phyloP scores from a whole-genome alignment of 228 moss, liverwort and hornwort genomes.

The Sphagnum fallax region DNA sequence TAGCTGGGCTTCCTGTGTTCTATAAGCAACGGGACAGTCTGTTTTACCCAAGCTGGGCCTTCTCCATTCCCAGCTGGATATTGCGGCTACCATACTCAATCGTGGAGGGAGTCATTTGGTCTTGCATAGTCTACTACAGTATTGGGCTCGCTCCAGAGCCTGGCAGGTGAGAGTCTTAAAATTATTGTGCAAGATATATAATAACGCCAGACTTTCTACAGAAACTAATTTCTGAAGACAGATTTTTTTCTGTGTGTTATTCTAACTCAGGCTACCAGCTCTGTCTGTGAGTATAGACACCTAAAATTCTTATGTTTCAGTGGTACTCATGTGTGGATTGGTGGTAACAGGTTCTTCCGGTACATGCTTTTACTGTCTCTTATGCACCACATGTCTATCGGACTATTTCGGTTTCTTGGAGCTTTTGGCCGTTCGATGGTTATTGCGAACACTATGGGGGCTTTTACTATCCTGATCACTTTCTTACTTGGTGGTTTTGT shows the following conservation, averaged over 20 bases:
- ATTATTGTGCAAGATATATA: too few species aligned
- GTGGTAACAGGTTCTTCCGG: constrained; percentile 66
- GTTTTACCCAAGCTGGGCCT: constrained; percentile 92
- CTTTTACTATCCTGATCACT: constrained; percentile 48
- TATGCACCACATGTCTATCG: constrained; percentile 93
- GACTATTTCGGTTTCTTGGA: constrained; percentile 79
- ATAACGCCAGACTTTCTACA: too few species aligned
- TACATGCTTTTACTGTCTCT: constrained; percentile 67
- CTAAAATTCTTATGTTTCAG: too few species aligned
- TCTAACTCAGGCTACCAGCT: too few species aligned
- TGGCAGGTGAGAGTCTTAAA: constrained; percentile 40
- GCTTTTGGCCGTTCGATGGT: constrained; percentile 87
- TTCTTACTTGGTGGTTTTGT: constrained; percentile 90
- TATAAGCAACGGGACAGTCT: constrained; percentile 97
- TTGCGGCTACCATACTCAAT: constrained; percentile 81
- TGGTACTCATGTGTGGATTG: too few species aligned
- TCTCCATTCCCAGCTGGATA: constrained; percentile 73
- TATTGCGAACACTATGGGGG: constrained; percentile 82
- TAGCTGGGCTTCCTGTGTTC: constrained; percentile 73
- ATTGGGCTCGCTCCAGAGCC: constrained; percentile 71
- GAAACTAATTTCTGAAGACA: too few species aligned
- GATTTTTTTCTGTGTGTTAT: too few species aligned
- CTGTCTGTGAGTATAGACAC: too few species aligned
- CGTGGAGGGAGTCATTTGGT: constrained; percentile 72
- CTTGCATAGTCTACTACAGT: constrained; percentile 60